These are phyloP conservation scores for Ampelomyces quisqualis DNA, from an alignment of 2,329 filamentous ascomycete genomes.

Conservation along the genomic window DNA sequence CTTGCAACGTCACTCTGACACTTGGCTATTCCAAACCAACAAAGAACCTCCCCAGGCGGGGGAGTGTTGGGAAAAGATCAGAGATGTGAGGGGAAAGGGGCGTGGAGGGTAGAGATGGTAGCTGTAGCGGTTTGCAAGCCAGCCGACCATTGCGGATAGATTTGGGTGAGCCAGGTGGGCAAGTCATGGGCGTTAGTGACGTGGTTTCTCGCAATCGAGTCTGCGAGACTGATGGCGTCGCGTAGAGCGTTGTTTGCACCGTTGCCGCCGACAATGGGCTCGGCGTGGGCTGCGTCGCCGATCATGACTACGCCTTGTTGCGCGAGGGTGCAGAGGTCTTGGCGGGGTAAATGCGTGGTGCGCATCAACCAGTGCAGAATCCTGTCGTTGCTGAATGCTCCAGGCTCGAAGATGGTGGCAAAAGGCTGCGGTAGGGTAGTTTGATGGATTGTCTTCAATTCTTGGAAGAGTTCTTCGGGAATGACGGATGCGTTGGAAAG, in stretches of 20 bases:
- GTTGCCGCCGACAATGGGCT: slow-evolving; percentile 45
- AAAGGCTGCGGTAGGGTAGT: slow-evolving; percentile 33
- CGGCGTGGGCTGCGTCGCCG: slow-evolving; percentile 46
- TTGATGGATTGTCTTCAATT: slow-evolving; percentile 27
- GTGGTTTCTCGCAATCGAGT: not conserved
- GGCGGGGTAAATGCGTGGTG: slow-evolving; percentile 18
- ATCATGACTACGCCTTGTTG: slow-evolving; percentile 16
- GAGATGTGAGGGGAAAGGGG: too few species aligned
- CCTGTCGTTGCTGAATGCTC: slow-evolving; percentile 37
- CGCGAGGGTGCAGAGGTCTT: slow-evolving; percentile 22
- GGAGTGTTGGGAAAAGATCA: too few species aligned
- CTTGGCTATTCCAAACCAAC: too few species aligned
- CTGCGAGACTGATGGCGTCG: slow-evolving; percentile 39
- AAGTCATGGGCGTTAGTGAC: not conserved
- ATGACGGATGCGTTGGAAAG: slow-evolving; percentile 35
- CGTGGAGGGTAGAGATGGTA: too few species aligned
- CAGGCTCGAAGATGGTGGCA: slow-evolving; percentile 33
- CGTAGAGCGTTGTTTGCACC: slow-evolving; percentile 45
- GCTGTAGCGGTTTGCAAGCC: too few species aligned
- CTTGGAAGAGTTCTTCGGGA: slow-evolving; percentile 40
- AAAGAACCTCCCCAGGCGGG: too few species aligned
- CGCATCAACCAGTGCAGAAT: slow-evolving; percentile 49
- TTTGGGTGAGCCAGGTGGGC: too few species aligned
- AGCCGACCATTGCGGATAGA: too few species aligned
- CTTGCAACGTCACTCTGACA: too few species aligned